A percentile compares a stretch with the other conserved stretches of the same genome.
phyloP scores from a whole-genome alignment of 805 yeast species.

The Metschnikowia kofuensis region DNA sequence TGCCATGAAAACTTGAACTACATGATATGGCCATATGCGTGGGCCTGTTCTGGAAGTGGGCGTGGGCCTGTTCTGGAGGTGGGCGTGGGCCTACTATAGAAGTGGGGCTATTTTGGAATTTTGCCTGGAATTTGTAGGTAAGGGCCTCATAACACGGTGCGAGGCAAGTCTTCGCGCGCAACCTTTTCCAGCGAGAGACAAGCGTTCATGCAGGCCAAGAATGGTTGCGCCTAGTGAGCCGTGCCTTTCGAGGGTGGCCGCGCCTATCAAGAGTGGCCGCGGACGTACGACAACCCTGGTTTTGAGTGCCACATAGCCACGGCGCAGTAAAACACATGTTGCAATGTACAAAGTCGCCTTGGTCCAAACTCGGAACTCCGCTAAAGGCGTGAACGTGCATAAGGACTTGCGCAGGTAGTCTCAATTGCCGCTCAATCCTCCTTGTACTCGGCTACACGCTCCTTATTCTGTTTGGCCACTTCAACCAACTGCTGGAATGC shows the following conservation, averaged over 20 bases:
- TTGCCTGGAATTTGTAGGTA: neutral
- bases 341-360: no score
- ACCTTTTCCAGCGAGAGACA: no score
- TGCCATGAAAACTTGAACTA: no score
- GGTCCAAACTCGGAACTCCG: no score
- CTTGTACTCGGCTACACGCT: conserved; percentile 29
- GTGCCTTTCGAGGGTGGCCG: neutral
- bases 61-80: no score
- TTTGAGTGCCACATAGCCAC: neutral
- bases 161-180: neutral
- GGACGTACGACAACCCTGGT: neutral
- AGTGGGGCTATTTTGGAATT: no score
- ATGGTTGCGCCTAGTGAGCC: neutral
- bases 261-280: neutral
- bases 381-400: no score
- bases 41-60: no score
- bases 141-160: neutral
- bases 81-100: no score
- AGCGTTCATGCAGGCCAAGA: neutral
- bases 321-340: no score
- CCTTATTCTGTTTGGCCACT: conserved; percentile 63
- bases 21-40: no score
- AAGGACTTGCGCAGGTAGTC: no score
- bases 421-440: neutral
- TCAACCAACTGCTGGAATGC: conserved; percentile 69